Evolutionary conservation across 305 asterid species (phyloP), one percentile per base, ranked within the genome.

Genomic region (Fraxinus nigra): DNA sequence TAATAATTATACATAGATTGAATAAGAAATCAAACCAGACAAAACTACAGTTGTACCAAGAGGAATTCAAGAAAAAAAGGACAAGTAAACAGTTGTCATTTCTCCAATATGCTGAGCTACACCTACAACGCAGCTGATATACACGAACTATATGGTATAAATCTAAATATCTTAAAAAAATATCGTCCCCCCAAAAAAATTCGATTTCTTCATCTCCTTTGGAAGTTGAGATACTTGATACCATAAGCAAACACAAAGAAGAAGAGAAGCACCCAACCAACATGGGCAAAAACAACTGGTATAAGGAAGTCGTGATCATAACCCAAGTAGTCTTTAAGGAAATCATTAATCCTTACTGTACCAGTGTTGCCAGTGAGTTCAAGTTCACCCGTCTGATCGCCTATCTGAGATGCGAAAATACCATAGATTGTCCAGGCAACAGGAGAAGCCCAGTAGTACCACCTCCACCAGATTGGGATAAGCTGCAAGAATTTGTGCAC

Each of bases 231-330:
- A 84, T 85, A 89, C 89, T 88, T 93, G 83, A 93, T 93, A 16
- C 92, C 93, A 79, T 86, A 93, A 5, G 91, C 94, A 59, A 91
- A 93, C 77, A 91, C 90, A 22, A 81, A 81, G 88, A 82, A 88
- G 88, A 91, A 93, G 3, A 91, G 89, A 28, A 92, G 78, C 8
- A 86, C 95, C 94, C 94, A 91, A 56, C 94, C 95, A 40, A 91
- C 87, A 85, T 90, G 95, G 5, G 91, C 93, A 80, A 88, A 78
- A 16, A 85, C 93, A 76, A 92, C 91, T 32, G 86, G 81, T 77
- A 87, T 84, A 8, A 93, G 92, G 84, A 91, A 93, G 78, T 87
- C 92, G 30, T 85, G 84, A 0, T 89, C 91, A 81, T 56, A 87
- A 35, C 91, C 91, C 59, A 87, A 80, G 78, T 61, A 43, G 7